Evolutionary conservation across 805 yeast genomes (phyloP).

Genomic region (Starmerella bacillaris): DNA sequence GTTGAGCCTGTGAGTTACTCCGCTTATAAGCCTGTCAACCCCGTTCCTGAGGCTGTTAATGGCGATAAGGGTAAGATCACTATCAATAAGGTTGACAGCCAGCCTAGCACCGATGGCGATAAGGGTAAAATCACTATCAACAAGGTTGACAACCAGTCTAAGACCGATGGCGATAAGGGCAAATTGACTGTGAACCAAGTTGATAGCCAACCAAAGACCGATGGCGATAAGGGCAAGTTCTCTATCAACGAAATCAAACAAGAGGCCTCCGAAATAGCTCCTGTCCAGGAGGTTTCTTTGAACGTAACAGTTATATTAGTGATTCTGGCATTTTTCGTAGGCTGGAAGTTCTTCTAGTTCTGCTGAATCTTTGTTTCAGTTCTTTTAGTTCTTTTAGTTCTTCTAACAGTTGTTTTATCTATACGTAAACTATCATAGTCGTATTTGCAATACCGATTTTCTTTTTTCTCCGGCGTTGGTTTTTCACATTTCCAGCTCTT

Average conservation of each 20-base stretch:
- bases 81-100: background rate
- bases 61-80: background rate
- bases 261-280: background rate
- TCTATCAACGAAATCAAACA: background rate
- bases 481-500: too few species aligned
- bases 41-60: background rate
- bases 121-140: background rate
- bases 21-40: too few species aligned
- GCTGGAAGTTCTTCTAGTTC: constrained; percentile 49
- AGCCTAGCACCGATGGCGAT: background rate
- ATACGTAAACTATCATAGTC: too few species aligned
- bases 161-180: background rate
- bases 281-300: constrained; percentile 31
- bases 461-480: too few species aligned
- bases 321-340: constrained; percentile 37
- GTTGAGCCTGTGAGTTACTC: too few species aligned
- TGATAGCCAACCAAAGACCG: background rate
- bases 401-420: too few species aligned
- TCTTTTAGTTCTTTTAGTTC: too few species aligned
- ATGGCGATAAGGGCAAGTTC: background rate
- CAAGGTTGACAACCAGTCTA: background rate
- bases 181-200: background rate
- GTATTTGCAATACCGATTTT: too few species aligned
- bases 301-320: constrained; percentile 40
- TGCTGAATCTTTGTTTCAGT: background rate